Evolutionary conservation across 768 basidiomycete species (phyloP).

Genomic region (Tricholoma hemisulphureum): DNA sequence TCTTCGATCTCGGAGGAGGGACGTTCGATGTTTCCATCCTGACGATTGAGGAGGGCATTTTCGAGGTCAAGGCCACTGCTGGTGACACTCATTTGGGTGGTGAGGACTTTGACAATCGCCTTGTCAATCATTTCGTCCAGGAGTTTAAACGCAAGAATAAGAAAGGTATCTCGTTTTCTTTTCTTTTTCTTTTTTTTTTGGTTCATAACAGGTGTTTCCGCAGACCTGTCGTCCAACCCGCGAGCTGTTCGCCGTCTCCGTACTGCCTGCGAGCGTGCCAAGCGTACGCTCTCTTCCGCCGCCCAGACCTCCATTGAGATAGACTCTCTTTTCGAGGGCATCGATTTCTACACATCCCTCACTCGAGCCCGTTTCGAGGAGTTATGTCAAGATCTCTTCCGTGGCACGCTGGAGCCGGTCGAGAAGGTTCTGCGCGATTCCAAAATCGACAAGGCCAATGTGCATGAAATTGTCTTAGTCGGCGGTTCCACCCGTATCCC

Average conservation of each 20-base stretch:
- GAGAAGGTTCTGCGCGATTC: slow-evolving; percentile 98
- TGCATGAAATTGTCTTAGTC: slow-evolving; percentile 96
- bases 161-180: slow-evolving; percentile 53
- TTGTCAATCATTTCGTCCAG: slow-evolving; percentile 95
- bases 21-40: slow-evolving; percentile 97
- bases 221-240: slow-evolving; percentile 85
- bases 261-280: slow-evolving; percentile 97
- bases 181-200: slow-evolving; percentile 9
- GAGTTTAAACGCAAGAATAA: slow-evolving; percentile 99
- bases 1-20: slow-evolving; percentile 98
- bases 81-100: slow-evolving; percentile 99
- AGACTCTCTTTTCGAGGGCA: slow-evolving; percentile 95
- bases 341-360: slow-evolving; percentile 97
- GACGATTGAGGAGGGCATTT: slow-evolving; percentile 96
- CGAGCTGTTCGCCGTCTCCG: slow-evolving; percentile 97
- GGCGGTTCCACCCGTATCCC: slow-evolving; percentile 99
- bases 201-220: no score
- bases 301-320: slow-evolving; percentile 97
- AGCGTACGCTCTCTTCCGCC: slow-evolving; percentile 96
- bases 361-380: slow-evolving; percentile 99
- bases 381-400: slow-evolving; percentile 93
- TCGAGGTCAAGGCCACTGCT: slow-evolving; percentile 97
- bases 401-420: slow-evolving; percentile 89
- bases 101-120: slow-evolving; percentile 97
- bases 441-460: slow-evolving; percentile 94